Evolutionary conservation across 176 grass and related monocot species (phyloP), one percentile per base, ranked within the genome.

Genomic region (Neostapfia colusana): DNA sequence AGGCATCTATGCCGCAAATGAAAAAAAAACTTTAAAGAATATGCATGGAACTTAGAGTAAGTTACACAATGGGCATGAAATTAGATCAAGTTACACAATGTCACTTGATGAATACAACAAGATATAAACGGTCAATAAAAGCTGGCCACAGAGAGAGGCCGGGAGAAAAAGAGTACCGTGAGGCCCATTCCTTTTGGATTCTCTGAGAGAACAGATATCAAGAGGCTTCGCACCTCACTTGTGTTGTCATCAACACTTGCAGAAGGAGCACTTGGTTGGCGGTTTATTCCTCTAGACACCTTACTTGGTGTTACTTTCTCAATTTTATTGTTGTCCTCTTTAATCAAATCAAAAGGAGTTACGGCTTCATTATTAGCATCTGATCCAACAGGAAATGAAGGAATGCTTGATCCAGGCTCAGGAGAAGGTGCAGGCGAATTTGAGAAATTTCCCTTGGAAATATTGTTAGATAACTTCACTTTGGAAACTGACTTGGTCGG

Each of bases 101-200:
- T 18, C 67, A 66, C 41, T 66, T 66, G n/a, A 82, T 60, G 46
- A 63, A 67, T 35, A 34, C 53, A 31, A 31, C 31, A 71, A 60
- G 42, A 44, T 60, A 76, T 28, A 82, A 55, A 77, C 48, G 72
- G 8, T 31, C 31, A 31, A 31, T 31, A 31, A 9, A 34, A 38
- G 31, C 13, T 23, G 57, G 12, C 34, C 34, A 73, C 41, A 49
- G 14, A 81, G 31, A 27, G 23, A 6, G 23, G 15, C 37, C 38
- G 17, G 20, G 45, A 35, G 15, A 49, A 50, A 62, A 11, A 24
- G 10, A 60, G 10, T 86, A 99, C 96, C 96, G 92, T 99, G 86
- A 99, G 82, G 83, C 63, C 86, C 74, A 95, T 78, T 57, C 96
- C 96, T 72, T 95, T 95, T 16, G 92, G 85, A 73, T 90, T 90